Conservation (phyloP, 2,329 filamentous ascomycete genomes). For the Calonectria fujianensis region DNA sequence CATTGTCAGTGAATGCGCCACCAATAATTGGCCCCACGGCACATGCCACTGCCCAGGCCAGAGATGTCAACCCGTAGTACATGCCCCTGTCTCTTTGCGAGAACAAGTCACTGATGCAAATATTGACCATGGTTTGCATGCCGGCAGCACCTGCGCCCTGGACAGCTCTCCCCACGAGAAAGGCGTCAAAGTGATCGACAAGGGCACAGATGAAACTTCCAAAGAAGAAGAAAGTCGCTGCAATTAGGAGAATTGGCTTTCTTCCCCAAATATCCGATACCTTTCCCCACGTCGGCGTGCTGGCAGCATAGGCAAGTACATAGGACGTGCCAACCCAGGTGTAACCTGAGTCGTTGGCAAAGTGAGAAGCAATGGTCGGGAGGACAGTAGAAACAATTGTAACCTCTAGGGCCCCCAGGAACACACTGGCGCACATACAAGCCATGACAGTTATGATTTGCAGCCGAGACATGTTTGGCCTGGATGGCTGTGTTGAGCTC, state of each 20-base stretch:
- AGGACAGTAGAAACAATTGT: slow-evolving; percentile 78
- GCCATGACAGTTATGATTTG: slow-evolving; percentile 59
- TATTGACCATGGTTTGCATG: slow-evolving; percentile 71
- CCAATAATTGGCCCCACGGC: slow-evolving; percentile 79
- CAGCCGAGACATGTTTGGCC: slow-evolving; percentile 39
- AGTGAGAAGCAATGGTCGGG: slow-evolving; percentile 75
- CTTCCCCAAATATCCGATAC: slow-evolving; percentile 76
- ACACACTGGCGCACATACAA: slow-evolving; percentile 63
- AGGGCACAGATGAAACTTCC: slow-evolving; percentile 71
- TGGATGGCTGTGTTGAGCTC: not conserved
- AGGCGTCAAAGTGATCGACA: slow-evolving; percentile 65
- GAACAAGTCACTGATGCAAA: slow-evolving; percentile 73
- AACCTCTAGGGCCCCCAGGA: slow-evolving; percentile 69
- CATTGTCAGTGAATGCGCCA: slow-evolving; percentile 78
- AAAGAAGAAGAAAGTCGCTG: slow-evolving; percentile 70
- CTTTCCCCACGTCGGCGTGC: slow-evolving; percentile 82
- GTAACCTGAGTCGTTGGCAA: slow-evolving; percentile 80
- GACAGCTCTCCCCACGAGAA: slow-evolving; percentile 63
- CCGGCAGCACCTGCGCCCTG: slow-evolving; percentile 73
- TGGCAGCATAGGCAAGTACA: slow-evolving; percentile 80
- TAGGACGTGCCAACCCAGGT: slow-evolving; percentile 87
- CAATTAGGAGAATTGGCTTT: slow-evolving; percentile 70
- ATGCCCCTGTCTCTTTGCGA: slow-evolving; percentile 62
- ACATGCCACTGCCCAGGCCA: slow-evolving; percentile 80
- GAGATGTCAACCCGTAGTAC: slow-evolving; percentile 79